phyloP scores from a whole-genome alignment of 768 basidiomycete genomes.

The Strobilomyces echinocephalus region DNA sequence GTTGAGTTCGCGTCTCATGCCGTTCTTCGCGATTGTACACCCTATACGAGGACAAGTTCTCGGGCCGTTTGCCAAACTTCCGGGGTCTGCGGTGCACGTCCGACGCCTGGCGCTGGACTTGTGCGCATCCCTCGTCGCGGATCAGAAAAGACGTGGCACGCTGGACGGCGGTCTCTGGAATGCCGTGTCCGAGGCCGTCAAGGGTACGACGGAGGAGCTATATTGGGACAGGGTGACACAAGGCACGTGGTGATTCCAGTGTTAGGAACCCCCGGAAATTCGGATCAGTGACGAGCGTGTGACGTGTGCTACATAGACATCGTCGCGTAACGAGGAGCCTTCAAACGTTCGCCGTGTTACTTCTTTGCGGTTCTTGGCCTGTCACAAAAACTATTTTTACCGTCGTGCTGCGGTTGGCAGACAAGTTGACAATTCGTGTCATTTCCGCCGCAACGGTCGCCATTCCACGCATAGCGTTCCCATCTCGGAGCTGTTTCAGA shows the following conservation, averaged over 20 bases:
- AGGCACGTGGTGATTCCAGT: slow-evolving; percentile 28
- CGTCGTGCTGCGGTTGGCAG: slow-evolving; percentile 14
- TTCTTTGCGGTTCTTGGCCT: not conserved
- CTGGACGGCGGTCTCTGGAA: slow-evolving; percentile 15
- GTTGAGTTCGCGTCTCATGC: slow-evolving; percentile 59
- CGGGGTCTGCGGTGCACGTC: slow-evolving; percentile 33
- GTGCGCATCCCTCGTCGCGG: slow-evolving; percentile 33
- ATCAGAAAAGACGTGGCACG: slow-evolving; percentile 10
- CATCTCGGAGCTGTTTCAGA: not conserved
- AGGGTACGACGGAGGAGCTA: slow-evolving; percentile 23
- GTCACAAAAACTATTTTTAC: not conserved
- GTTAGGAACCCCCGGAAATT: not conserved
- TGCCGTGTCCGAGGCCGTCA: slow-evolving; percentile 26
- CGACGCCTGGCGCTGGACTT: slow-evolving; percentile 64
- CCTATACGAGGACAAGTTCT: slow-evolving; percentile 64
- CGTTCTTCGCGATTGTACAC: slow-evolving; percentile 78
- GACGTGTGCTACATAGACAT: not conserved
- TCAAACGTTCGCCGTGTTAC: slow-evolving; percentile 1
- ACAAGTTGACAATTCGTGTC: not conserved
- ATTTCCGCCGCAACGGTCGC: slow-evolving; percentile 9
- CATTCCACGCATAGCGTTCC: slow-evolving; percentile 2
- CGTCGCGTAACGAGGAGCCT: not conserved
- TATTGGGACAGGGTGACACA: slow-evolving; percentile 34
- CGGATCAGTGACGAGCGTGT: not conserved
- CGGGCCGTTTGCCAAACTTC: slow-evolving; percentile 78